phyloP scores from a whole-genome alignment of 331 rosid species.

The Rhamnella rubrinervis region DNA sequence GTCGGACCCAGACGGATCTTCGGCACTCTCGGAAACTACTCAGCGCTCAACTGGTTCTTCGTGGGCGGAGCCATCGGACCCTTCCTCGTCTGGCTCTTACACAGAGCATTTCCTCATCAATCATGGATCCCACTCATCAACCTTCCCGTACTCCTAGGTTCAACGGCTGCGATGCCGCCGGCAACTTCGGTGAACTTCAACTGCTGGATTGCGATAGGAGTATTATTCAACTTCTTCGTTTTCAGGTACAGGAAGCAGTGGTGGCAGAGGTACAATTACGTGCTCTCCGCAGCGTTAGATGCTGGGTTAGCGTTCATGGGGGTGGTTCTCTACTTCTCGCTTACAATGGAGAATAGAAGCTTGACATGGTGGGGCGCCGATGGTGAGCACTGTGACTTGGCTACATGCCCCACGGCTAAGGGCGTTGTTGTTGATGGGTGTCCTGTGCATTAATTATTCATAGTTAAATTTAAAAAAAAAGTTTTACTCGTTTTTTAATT shows the following conservation, averaged over 20 bases:
- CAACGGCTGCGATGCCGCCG: constrained; percentile 37
- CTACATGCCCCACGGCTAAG: constrained; percentile 56
- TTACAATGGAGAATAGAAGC: constrained; percentile 26
- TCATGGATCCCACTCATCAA: constrained; percentile 30
- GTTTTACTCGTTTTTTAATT: too few relatives aligned
- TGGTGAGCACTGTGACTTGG: constrained; percentile 50
- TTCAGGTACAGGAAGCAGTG: constrained; percentile 31
- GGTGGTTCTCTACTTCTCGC: constrained; percentile 46
- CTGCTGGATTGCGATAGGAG: constrained; percentile 32
- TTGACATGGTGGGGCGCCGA: constrained; percentile 57
- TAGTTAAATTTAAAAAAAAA: too few relatives aligned
- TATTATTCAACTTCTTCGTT: constrained; percentile 27
- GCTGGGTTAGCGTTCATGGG: constrained; percentile 42
- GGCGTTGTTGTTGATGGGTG: constrained; percentile 48
- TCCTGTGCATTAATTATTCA: constrained; percentile 27
- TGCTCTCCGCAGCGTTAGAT: constrained; percentile 42
- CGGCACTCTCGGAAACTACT: constrained; percentile 32
- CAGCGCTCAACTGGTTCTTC: constrained; percentile 41
- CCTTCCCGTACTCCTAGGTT: constrained; percentile 39
- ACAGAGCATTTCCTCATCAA: constrained; percentile 28
- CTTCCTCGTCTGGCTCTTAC: constrained; percentile 25
- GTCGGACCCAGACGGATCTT: constrained; percentile 40
- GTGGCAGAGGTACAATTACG: constrained; percentile 47
- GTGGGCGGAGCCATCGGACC: constrained; percentile 22
- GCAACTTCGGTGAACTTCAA: constrained; percentile 41